A percentile compares a stretch with the other conserved stretches of the same genome.
Evolutionary conservation across 2,329 filamentous ascomycete species (phyloP).

Genomic region (Stagonosporopsis chrysanthemi): DNA sequence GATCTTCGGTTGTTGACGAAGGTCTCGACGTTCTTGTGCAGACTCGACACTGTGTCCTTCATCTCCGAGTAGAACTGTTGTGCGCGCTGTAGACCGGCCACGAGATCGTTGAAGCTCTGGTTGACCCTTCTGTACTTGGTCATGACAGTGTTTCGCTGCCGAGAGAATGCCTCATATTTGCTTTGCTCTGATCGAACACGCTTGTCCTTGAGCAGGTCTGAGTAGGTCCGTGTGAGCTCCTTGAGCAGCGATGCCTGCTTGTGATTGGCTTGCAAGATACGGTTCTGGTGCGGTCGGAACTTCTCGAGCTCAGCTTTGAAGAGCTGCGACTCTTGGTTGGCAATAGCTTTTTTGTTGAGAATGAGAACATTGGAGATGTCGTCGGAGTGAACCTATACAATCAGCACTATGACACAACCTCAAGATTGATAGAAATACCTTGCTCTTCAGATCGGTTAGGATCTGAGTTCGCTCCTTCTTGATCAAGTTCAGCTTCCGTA

Average conservation of each 20-base stretch:
- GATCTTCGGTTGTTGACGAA: conserved; percentile 94
- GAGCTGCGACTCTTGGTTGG: conserved; percentile 88
- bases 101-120: conserved; percentile 89
- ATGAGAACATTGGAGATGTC: conserved; percentile 98
- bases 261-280: conserved; percentile 90
- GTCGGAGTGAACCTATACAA: conserved; percentile 81
- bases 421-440: conserved; percentile 65
- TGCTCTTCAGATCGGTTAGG: conserved; percentile 95
- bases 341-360: conserved; percentile 94
- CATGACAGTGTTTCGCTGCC: conserved; percentile 81
- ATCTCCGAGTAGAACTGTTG: conserved; percentile 96
- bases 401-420: conserved; percentile 3
- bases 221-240: conserved; percentile 87
- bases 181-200: conserved; percentile 91
- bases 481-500: conserved; percentile 89
- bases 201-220: conserved; percentile 89
- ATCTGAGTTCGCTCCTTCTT: conserved; percentile 92
- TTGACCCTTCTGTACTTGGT: conserved; percentile 89
- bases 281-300: conserved; percentile 89
- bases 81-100: conserved; percentile 83
- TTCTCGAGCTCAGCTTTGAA: conserved; percentile 98
- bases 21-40: conserved; percentile 94
- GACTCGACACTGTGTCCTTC: conserved; percentile 89
- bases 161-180: conserved; percentile 89
- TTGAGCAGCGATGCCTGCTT: conserved; percentile 96